Evolutionary conservation across 2,329 filamentous ascomycete species (phyloP).

Genomic region (Claviceps africana): DNA sequence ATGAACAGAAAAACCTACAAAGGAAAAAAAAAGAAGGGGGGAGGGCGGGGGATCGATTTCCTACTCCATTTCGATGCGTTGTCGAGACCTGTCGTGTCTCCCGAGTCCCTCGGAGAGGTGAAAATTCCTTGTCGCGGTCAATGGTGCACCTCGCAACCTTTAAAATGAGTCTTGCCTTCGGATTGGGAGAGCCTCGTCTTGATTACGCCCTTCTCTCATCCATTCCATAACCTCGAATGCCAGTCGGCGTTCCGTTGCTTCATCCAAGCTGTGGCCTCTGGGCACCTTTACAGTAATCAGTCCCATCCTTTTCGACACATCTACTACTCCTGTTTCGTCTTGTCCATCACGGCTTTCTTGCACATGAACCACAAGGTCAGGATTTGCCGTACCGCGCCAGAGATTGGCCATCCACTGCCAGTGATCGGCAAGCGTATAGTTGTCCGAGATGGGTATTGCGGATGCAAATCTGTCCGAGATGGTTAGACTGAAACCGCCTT

Average conservation of each 20-base stretch:
- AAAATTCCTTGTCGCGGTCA: not conserved
- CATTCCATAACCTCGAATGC: slow-evolving; percentile 84
- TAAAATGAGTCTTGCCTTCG: slow-evolving; percentile 8
- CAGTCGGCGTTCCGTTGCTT: slow-evolving; percentile 58
- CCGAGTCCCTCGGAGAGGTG: not conserved
- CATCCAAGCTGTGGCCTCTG: slow-evolving; percentile 36
- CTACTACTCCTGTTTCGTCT: slow-evolving; percentile 34
- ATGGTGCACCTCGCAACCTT: not conserved
- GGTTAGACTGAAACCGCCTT: slow-evolving; percentile 66
- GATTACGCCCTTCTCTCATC: slow-evolving; percentile 39
- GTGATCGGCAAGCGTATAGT: slow-evolving; percentile 72
- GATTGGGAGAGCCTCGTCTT: slow-evolving; percentile 13
- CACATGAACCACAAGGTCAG: slow-evolving; percentile 66
- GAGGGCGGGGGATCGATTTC: not conserved
- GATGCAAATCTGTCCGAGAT: slow-evolving; percentile 64
- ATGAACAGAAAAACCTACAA: not conserved
- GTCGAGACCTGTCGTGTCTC: not conserved
- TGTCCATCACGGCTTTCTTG: slow-evolving; percentile 22
- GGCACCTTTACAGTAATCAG: slow-evolving; percentile 41
- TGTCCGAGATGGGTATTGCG: slow-evolving; percentile 59
- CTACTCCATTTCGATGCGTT: not conserved
- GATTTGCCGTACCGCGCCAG: slow-evolving; percentile 73
- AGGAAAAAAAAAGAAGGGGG: not conserved
- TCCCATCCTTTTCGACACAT: slow-evolving; percentile 37
- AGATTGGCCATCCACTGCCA: slow-evolving; percentile 96